A percentile compares a stretch with the other conserved stretches of the same genome.
phyloP scores from a whole-genome alignment of 768 basidiomycete genomes.

The Cytidiella melzeri region DNA sequence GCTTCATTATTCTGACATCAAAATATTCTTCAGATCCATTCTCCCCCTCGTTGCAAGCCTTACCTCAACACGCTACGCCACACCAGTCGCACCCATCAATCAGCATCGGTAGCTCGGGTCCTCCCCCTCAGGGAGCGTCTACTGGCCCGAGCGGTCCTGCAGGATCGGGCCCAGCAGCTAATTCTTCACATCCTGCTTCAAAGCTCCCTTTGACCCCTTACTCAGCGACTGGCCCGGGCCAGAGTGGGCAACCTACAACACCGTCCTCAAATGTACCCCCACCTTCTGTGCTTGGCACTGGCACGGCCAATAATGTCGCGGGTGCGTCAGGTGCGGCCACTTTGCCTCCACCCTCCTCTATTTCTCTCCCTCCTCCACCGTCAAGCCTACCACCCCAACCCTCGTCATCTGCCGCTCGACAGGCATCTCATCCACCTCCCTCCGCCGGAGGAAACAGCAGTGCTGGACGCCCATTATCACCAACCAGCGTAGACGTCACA shows the following conservation, averaged over 20 bases:
- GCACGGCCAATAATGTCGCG: neutral
- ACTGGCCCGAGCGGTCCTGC: slow-evolving; percentile 2
- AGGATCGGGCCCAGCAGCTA: neutral
- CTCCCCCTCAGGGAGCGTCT: neutral
- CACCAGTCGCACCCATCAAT: neutral
- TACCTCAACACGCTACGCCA: neutral
- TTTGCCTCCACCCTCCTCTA: slow-evolving; percentile 3
- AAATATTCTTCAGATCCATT: slow-evolving; percentile 2
- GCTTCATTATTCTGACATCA: slow-evolving; percentile 17
- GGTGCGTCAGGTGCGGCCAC: neutral
- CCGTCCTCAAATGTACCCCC: neutral
- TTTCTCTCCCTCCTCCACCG: slow-evolving; percentile 10
- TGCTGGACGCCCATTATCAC: neutral
- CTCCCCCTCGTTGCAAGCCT: neutral
- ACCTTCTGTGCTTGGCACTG: neutral
- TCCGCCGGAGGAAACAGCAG: neutral
- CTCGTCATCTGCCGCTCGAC: neutral
- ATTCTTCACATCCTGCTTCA: slow-evolving; percentile 9
- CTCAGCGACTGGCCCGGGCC: slow-evolving; percentile 2
- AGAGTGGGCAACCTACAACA: slow-evolving; percentile 4
- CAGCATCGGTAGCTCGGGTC: neutral
- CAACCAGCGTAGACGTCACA: slow-evolving; percentile 3
- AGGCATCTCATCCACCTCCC: neutral
- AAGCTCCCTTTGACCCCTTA: slow-evolving; percentile 8
- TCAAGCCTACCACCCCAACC: neutral